A percentile compares a stretch with the other conserved stretches of the same genome.
Evolutionary conservation across 106 monocot species (phyloP).

Genomic region (Ottelia alismoides): DNA sequence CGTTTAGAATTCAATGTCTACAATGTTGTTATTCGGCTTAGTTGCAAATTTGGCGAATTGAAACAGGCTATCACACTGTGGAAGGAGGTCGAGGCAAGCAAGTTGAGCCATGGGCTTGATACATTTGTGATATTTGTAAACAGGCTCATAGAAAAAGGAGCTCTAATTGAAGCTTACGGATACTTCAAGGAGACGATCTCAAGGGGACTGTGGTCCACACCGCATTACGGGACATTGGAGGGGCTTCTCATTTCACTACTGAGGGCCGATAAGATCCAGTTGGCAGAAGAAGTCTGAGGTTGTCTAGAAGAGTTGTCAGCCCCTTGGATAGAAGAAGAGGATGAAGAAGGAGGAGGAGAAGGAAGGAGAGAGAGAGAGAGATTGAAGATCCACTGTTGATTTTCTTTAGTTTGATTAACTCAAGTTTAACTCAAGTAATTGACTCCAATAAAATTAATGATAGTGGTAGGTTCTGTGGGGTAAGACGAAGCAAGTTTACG

Average conservation of each 20-base stretch:
- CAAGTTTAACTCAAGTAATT: no score
- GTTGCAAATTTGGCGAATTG: slow-evolving; percentile 72
- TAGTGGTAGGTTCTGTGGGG: no score
- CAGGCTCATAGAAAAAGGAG: slow-evolving; percentile 41
- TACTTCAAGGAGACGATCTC: slow-evolving; percentile 78
- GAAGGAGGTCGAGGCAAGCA: slow-evolving; percentile 60
- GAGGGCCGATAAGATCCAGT: slow-evolving; percentile 60
- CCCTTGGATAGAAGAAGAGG: no score
- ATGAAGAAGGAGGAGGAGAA: no score
- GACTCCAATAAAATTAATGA: no score
- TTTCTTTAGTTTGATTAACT: no score
- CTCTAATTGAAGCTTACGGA: slow-evolving; percentile 44
- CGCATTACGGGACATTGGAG: slow-evolving; percentile 84
- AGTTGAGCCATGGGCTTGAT: slow-evolving; percentile 51
- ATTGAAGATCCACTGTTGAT: no score
- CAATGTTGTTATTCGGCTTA: slow-evolving; percentile 53
- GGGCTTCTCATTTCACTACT: slow-evolving; percentile 64
- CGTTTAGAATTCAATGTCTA: slow-evolving; percentile 46
- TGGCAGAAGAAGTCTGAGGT: slow-evolving; percentile 75
- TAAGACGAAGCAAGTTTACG: no score
- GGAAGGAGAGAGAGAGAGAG: no score
- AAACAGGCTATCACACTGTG: slow-evolving; percentile 33
- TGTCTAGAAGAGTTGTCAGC: slow-evolving; percentile 44
- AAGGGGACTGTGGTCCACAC: slow-evolving; percentile 45
- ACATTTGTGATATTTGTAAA: slow-evolving; percentile 67